A percentile compares a stretch with the other conserved stretches of the same genome.
Conservation (phyloP, 345 rosid genomes). For the Dipteronia sinensis region DNA sequence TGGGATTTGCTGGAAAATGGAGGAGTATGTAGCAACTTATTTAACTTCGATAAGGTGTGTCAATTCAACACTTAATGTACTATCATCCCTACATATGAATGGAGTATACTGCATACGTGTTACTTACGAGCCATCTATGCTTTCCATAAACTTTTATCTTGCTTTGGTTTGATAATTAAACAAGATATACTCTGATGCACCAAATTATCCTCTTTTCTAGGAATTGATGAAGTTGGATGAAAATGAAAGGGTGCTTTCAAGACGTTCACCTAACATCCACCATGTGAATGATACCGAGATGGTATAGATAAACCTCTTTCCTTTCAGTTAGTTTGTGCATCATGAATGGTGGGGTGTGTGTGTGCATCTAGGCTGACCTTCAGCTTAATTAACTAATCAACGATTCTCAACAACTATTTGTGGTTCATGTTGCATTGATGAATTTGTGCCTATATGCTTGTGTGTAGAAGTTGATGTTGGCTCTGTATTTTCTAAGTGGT, state of each 20-base stretch:
- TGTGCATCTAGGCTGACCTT: background rate
- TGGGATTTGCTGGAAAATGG: constrained; percentile 79
- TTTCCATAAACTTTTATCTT: background rate
- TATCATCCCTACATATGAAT: background rate
- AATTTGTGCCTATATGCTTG: constrained; percentile 22
- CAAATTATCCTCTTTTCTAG: constrained; percentile 36
- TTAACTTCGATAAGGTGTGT: constrained; percentile 76
- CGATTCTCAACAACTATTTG: background rate
- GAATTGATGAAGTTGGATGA: constrained; percentile 86
- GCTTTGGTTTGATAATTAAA: background rate
- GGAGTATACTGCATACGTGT: background rate
- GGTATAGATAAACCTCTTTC: constrained; percentile 47
- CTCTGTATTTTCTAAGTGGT: background rate
- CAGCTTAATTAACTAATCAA: background rate
- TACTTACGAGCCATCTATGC: background rate
- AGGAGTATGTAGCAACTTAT: constrained; percentile 55
- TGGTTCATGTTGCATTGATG: constrained; percentile 15
- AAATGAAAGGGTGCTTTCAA: constrained; percentile 67
- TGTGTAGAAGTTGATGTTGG: background rate
- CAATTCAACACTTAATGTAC: constrained; percentile 10
- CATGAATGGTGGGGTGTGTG: background rate
- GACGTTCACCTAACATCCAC: constrained; percentile 72
- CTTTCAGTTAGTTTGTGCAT: constrained; percentile 2
- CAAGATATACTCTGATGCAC: constrained; percentile 11
- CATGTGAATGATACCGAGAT: constrained; percentile 71